Evolutionary conservation across 495 filamentous ascomycete genomes (phyloP).

Genomic region (Tuber microsphaerosporum): DNA sequence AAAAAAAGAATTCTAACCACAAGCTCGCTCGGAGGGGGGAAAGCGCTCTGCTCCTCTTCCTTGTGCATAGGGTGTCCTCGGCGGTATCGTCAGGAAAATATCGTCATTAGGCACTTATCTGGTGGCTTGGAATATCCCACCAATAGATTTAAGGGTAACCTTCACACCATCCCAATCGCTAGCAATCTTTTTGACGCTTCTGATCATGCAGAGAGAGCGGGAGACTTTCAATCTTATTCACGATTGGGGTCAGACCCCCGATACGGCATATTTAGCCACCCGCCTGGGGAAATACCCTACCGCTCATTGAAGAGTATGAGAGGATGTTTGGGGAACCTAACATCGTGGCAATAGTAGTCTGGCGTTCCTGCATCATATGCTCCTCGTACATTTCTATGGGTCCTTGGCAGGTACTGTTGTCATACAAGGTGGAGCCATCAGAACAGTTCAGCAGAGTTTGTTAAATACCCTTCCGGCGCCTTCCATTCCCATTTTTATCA

Average conservation of each 20-base stretch:
- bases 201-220: background rate
- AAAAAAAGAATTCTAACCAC: background rate
- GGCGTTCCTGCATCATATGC: background rate
- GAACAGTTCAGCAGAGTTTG: background rate
- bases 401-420: background rate
- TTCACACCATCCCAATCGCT: slow-evolving; percentile 3
- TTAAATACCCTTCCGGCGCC: background rate
- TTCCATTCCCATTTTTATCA: background rate
- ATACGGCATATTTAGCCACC: background rate
- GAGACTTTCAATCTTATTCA: background rate
- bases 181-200: background rate
- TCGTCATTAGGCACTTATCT: background rate
- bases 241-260: background rate
- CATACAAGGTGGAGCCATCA: background rate
- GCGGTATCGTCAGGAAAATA: background rate
- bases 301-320: background rate
- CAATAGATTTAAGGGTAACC: background rate
- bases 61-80: background rate
- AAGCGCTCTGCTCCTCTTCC: background rate
- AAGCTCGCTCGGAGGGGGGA: background rate
- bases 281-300: background rate
- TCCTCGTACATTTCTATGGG: background rate
- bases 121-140: background rate
- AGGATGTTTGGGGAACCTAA: background rate
- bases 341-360: background rate